phyloP scores from a whole-genome alignment of 2,329 filamentous ascomycete genomes.

The Pseudogymnoascus sp. region DNA sequence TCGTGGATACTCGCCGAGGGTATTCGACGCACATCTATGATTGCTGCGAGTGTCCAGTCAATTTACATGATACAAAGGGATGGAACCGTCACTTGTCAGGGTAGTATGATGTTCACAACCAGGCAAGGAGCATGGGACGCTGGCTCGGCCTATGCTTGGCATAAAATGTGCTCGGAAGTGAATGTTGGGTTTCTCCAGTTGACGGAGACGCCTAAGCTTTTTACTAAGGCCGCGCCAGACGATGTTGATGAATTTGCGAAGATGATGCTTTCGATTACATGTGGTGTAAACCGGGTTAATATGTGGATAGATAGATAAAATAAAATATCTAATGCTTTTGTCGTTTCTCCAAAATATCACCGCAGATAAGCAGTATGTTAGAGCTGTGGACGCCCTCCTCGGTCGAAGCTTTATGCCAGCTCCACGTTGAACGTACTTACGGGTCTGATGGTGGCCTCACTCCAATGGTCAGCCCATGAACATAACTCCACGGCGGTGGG shows the following conservation, averaged over 20 bases:
- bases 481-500: background rate
- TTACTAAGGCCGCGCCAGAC: background rate
- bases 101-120: slow-evolving; percentile 24
- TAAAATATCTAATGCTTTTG: background rate
- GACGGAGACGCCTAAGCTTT: slow-evolving; percentile 6
- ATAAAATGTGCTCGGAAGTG: slow-evolving; percentile 14
- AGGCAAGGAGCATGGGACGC: slow-evolving; percentile 27
- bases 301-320: background rate
- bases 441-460: background rate
- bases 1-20: slow-evolving; percentile 29
- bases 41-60: slow-evolving; percentile 19
- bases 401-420: background rate
- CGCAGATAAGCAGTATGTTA: background rate
- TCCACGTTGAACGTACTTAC: background rate
- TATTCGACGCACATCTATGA: slow-evolving; percentile 26
- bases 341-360: background rate
- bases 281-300: background rate
- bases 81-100: slow-evolving; percentile 19
- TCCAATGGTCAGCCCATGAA: background rate
- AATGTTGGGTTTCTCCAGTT: slow-evolving; percentile 15
- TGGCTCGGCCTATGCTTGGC: slow-evolving; percentile 22
- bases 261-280: background rate
- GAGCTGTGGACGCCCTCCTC: background rate
- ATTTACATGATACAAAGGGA: slow-evolving; percentile 19
- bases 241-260: slow-evolving; percentile 15